These are phyloP conservation scores for Leishmania lainsoni DNA, from an alignment of 208 protist genomes.

Conservation along the genomic window DNA sequence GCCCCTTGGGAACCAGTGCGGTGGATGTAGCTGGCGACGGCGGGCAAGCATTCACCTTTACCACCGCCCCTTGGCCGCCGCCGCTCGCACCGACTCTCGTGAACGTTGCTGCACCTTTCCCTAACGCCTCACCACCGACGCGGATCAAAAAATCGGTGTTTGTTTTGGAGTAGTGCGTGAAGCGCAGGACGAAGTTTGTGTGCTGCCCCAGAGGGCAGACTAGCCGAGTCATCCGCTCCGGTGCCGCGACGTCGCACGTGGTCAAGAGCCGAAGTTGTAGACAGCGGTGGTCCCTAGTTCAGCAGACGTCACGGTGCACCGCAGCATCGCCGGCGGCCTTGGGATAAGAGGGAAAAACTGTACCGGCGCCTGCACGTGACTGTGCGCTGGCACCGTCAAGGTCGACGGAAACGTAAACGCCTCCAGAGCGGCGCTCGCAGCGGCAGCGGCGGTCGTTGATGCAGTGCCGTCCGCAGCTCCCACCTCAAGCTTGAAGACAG, in stretches of 20 bases:
- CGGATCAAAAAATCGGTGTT: conserved; percentile 88
- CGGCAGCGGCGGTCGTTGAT: conserved; percentile 8
- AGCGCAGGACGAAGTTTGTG: conserved; percentile 65
- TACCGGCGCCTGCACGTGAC: conserved; percentile 57
- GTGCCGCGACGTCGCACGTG: conserved; percentile 42
- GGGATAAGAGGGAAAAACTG: conserved; percentile 92
- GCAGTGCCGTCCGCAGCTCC: conserved; percentile 45
- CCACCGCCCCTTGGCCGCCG: conserved; percentile 30
- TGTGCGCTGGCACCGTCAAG: conserved; percentile 69
- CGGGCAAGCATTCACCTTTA: conserved; percentile 28
- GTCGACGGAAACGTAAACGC: conserved; percentile 62
- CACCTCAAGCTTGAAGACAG: conserved; percentile 64
- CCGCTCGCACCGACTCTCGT: conserved; percentile 25
- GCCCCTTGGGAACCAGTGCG: conserved; percentile 54
- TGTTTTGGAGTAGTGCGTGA: conserved; percentile 66
- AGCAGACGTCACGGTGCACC: conserved; percentile 62
- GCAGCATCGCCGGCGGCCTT: conserved; percentile 57
- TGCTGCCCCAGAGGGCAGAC: conserved; percentile 87
- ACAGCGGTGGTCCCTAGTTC: conserved; percentile 84
- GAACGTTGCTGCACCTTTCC: conserved; percentile 17
- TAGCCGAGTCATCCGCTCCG: conserved; percentile 82
- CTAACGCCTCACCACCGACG: conserved; percentile 40
- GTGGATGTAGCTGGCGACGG: neutral
- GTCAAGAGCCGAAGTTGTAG: conserved; percentile 72
- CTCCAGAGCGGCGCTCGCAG: conserved; percentile 14